Evolutionary conservation across 2,329 filamentous ascomycete species (phyloP).

Genomic region (Colletotrichum orchidophilum): DNA sequence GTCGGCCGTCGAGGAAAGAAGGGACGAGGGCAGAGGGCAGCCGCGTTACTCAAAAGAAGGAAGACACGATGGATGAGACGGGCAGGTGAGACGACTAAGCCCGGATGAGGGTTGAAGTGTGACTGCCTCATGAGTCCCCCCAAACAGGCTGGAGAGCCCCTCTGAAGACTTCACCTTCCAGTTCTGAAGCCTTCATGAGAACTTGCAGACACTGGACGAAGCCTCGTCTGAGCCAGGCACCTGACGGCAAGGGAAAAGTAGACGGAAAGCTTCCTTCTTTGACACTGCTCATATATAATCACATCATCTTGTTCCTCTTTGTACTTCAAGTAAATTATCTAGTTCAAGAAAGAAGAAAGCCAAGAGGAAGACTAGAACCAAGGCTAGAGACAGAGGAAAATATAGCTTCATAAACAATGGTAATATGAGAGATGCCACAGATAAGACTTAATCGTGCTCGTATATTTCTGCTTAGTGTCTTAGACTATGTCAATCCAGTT

Average conservation of each 20-base stretch:
- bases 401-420: too few relatives aligned
- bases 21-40: neutral
- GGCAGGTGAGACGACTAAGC: neutral
- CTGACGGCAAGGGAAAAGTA: too few relatives aligned
- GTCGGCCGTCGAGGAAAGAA: neutral
- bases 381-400: neutral
- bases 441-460: too few relatives aligned
- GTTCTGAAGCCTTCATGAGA: neutral
- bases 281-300: neutral
- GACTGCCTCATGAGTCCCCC: neutral
- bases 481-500: too few relatives aligned
- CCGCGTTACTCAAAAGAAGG: neutral
- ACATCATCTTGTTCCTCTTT: neutral
- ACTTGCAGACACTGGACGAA: neutral
- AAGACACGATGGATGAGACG: neutral
- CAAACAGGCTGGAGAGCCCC: neutral
- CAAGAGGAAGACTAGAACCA: neutral
- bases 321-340: neutral
- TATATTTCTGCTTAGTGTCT: too few relatives aligned
- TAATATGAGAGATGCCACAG: too few relatives aligned
- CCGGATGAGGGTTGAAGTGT: neutral
- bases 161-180: neutral
- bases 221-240: neutral
- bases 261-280: neutral
- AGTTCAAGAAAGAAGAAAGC: neutral